These are phyloP conservation scores for Phalaenopsis hybrid DNA, from an alignment of 116 monocot genomes.

Conservation along the genomic window DNA sequence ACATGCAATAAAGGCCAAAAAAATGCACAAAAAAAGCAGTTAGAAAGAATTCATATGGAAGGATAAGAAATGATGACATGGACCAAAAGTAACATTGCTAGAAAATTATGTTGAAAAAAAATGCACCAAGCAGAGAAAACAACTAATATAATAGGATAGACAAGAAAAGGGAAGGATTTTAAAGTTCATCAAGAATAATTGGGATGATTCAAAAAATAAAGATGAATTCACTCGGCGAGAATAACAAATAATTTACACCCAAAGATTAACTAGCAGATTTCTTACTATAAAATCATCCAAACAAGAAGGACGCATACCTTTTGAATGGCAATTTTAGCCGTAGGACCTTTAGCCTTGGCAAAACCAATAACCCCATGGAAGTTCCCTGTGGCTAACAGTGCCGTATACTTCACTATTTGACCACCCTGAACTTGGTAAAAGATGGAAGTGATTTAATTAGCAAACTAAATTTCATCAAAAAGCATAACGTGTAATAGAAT, in stretches of 20 bases:
- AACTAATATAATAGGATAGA: background rate
- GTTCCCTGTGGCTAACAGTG: conserved; percentile 71
- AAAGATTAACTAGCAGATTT: background rate
- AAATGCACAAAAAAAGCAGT: background rate
- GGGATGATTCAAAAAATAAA: background rate
- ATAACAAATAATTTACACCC: background rate
- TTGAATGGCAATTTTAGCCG: conserved; percentile 61
- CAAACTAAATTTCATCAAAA: background rate
- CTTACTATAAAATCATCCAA: background rate
- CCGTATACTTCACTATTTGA: conserved; percentile 55
- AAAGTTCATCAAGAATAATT: background rate
- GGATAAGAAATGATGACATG: background rate
- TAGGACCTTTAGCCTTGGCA: conserved; percentile 70
- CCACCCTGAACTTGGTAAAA: conserved; percentile 41
- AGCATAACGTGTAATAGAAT: conserved; percentile 4
- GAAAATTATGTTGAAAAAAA: background rate
- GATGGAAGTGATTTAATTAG: background rate
- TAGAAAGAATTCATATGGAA: background rate
- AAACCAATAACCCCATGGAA: conserved; percentile 72
- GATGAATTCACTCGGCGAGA: background rate
- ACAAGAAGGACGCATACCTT: conserved; percentile 23
- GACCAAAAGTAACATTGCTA: background rate
- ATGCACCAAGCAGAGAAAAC: background rate
- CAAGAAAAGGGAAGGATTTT: background rate
- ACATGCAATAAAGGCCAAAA: background rate